A percentile compares a stretch with the other conserved stretches of the same genome.
These are phyloP conservation scores for Epichloe gansuensis DNA, from an alignment of 2,329 filamentous ascomycete genomes.

Conservation along the genomic window DNA sequence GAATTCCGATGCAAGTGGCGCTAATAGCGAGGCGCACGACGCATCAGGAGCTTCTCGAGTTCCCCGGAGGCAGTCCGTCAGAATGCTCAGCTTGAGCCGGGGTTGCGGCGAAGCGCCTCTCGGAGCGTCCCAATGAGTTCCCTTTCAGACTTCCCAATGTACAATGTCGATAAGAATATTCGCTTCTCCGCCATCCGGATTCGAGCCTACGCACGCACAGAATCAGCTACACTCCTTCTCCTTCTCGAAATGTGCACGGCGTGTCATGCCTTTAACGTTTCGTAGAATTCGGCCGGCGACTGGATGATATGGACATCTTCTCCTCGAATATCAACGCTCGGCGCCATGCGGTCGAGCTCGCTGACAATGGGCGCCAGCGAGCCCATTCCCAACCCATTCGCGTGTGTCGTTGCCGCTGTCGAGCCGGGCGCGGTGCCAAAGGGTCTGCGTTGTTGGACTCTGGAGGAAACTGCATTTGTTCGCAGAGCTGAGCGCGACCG, in stretches of 20 bases:
- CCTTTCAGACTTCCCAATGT: slow-evolving; percentile 86
- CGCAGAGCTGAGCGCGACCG: slow-evolving; percentile 9
- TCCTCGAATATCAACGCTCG: slow-evolving; percentile 76
- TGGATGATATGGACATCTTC: slow-evolving; percentile 70
- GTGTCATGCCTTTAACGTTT: slow-evolving; percentile 62
- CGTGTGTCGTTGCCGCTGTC: slow-evolving; percentile 18
- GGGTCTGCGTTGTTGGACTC: slow-evolving; percentile 26
- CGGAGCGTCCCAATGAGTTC: slow-evolving; percentile 75
- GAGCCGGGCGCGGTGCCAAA: slow-evolving; percentile 25
- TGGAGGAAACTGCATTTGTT: slow-evolving; percentile 12
- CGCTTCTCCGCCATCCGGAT: slow-evolving; percentile 67
- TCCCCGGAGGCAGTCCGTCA: slow-evolving; percentile 83
- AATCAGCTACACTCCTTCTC: too few species aligned
- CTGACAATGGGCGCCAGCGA: slow-evolving; percentile 42
- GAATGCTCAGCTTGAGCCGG: slow-evolving; percentile 68
- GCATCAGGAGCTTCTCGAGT: slow-evolving; percentile 79
- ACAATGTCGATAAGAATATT: slow-evolving; percentile 90
- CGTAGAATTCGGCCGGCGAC: slow-evolving; percentile 81
- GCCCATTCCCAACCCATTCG: slow-evolving; percentile 17
- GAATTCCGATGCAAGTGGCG: slow-evolving; percentile 73
- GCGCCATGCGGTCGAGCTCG: slow-evolving; percentile 80
- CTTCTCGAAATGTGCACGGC: neutral
- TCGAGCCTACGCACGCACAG: slow-evolving; percentile 43
- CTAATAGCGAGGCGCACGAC: slow-evolving; percentile 80
- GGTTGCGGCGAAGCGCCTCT: slow-evolving; percentile 61